Evolutionary conservation across 345 rosid species (phyloP), one percentile per base, ranked within the genome.

Genomic region (Alliaria petiolata): DNA sequence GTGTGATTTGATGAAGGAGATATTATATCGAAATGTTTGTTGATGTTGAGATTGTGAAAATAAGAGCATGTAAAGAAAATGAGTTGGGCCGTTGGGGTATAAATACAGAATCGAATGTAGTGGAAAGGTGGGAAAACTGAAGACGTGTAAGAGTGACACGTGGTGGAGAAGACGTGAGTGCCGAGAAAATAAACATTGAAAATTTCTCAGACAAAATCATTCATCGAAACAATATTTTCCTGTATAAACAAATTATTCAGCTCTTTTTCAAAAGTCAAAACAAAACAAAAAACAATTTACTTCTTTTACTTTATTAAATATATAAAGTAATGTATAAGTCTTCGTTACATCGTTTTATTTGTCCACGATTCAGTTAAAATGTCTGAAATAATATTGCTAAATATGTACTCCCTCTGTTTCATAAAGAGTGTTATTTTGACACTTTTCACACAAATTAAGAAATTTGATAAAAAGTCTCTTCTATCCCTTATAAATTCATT

Each of bases 121-220:
- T n/a, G n/a, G 46, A 20, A 62, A 33, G 36, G 69, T 71, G 9
- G 45, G 46, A 15, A 44, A 16, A 35, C 6, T 5, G 8, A 63
- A 6, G 44, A 17, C 50, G n/a, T 53, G 49, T 6, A 17, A 17
- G n/a, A 56, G 35, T 9, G 71, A 66, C 77, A 74, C 77, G 77
- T 73, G 53, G 7, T n/a, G n/a, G n/a, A 8, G 13, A 53, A 25
- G 45, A 51, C 43, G 44, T 17, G 22, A 38, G 19, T 14, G 34
- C 10, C 15, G 0, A 49, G 14, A 39, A 14, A 25, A 7, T 11
- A 22, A 25, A 70, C 51, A 38, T 26, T 44, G 13, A n/a, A 35
- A 17, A 7, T 3, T 11, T 36, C 7, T n/a, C 9, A 57, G 15
- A 57, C 65, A 28, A 20, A 35, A 57, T 46, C 36, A n/a, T n/a